Evolutionary conservation across 257 asterid species (phyloP), one percentile per base, ranked within the genome.

Genomic region (Nicotiana benthamiana): DNA sequence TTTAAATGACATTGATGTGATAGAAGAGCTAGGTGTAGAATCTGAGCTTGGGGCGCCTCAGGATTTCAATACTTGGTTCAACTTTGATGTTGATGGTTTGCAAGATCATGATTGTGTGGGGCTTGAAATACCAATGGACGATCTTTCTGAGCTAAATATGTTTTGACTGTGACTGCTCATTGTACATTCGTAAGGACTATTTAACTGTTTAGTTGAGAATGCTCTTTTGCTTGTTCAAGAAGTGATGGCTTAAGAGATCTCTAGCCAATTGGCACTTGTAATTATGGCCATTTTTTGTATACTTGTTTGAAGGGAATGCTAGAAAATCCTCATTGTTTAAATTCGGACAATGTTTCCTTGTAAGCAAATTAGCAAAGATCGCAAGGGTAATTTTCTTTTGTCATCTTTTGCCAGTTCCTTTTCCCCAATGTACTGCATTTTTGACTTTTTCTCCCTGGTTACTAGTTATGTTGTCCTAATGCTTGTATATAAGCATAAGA

Each of bases 61-160:
- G 85, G 98, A 96, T 87, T 81, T 96, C 54, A 94, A 84, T 84
- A 65, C 97, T 18, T 96, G 97, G 98, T 92, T 96, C 86, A 91
- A 89, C 90, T 95, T 93, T 67, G 99, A 94, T 1, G 94, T 88
- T 59, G 99, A 96, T 65, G 90, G 91, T 22, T 28, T 88, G 56
- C 91, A 84, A 81, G 99, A 92, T 70, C 89, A 89, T 43, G 96
- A 91, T 77, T 75, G 87, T 26, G 82, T 84, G 56, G 99, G 98
- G 53, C 98, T 96, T 4, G 90, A 85, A 80, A 94, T 94, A 75
- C 99, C 99, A 1, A 94, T 90, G 95, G 99, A 96, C 60, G 97
- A 96, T 85, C 93, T 95, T 76, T 81, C 97, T 0, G 93, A 93
- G 27, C 81, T 95, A 79, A 82, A 89, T 80, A 90, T 92, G 92